Conservation (phyloP, 352 stramenopile species). For the Pythium dissimile region DNA sequence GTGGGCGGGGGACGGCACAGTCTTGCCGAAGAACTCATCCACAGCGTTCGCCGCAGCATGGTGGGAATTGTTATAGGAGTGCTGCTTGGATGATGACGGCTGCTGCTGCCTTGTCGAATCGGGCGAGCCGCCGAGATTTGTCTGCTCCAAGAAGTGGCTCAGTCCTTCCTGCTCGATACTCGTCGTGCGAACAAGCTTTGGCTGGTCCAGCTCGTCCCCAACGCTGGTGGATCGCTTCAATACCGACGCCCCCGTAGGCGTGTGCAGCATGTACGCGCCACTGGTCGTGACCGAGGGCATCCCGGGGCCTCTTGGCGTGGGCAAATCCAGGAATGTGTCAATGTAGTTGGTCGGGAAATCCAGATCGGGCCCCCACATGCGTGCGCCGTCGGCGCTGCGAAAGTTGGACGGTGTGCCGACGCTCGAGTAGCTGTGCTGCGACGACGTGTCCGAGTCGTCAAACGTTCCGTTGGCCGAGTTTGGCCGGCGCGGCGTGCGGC, state of each 20-base stretch:
- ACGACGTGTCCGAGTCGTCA: conserved; percentile 43
- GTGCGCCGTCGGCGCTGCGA: conserved; percentile 30
- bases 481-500: conserved; percentile 54
- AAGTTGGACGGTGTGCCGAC: conserved; percentile 74
- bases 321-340: conserved; percentile 73
- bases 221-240: conserved; percentile 14
- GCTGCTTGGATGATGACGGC: not conserved
- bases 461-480: conserved; percentile 55
- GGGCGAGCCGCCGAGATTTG: conserved; percentile 32
- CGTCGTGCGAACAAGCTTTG: conserved; percentile 56
- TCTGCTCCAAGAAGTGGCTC: conserved; percentile 73
- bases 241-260: conserved; percentile 4
- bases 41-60: conserved; percentile 30
- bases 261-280: conserved; percentile 1
- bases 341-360: conserved; percentile 52
- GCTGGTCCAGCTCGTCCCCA: conserved; percentile 30
- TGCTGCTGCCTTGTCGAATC: not conserved
- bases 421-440: conserved; percentile 38
- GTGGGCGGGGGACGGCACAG: conserved; percentile 23
- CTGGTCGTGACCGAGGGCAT: conserved; percentile 24
- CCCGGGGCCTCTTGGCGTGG: conserved; percentile 54
- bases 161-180: conserved; percentile 77
- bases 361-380: conserved; percentile 63
- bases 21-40: conserved; percentile 55
- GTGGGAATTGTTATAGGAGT: conserved; percentile 6